Conservation (phyloP, 1,284 basidiomycete species). For the Mycosarcoma maydis region DNA sequence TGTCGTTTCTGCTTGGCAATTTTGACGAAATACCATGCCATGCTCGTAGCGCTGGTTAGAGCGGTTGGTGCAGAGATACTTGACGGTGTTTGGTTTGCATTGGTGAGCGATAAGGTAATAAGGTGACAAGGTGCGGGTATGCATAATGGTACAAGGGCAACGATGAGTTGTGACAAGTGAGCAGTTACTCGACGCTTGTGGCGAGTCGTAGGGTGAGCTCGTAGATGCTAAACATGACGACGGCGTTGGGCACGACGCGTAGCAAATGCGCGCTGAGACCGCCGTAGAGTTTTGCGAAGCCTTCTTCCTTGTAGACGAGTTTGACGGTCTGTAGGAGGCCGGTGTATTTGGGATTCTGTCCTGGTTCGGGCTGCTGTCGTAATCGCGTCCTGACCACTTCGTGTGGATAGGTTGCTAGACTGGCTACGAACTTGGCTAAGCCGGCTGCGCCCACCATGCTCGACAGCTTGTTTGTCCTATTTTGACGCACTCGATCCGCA, state of each 20-base stretch:
- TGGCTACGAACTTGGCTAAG: slow-evolving; percentile 81
- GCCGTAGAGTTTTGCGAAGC: slow-evolving; percentile 83
- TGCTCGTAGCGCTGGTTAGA: too few species aligned
- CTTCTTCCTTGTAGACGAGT: slow-evolving; percentile 89
- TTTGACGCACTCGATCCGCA: not conserved
- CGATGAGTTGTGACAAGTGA: too few species aligned
- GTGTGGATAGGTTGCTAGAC: slow-evolving; percentile 64
- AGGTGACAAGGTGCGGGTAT: too few species aligned
- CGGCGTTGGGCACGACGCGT: slow-evolving; percentile 95
- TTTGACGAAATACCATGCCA: too few species aligned
- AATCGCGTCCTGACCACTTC: slow-evolving; percentile 83
- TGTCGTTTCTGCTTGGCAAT: too few species aligned
- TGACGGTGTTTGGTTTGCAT: too few species aligned
- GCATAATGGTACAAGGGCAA: too few species aligned
- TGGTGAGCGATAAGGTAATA: too few species aligned
- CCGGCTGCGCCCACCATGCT: slow-evolving; percentile 91
- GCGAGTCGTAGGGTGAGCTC: slow-evolving; percentile 64
- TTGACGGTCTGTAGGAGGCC: slow-evolving; percentile 86
- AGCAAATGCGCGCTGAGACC: slow-evolving; percentile 94
- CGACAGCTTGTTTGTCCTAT: slow-evolving; percentile 52
- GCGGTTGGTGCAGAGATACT: too few species aligned
- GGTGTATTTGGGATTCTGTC: slow-evolving; percentile 76
- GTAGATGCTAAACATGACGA: slow-evolving; percentile 85
- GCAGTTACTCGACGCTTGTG: slow-evolving; percentile 19
- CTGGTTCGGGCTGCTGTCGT: slow-evolving; percentile 77